phyloP scores from a whole-genome alignment of 345 rosid species.

The Eucalyptus marginata region DNA sequence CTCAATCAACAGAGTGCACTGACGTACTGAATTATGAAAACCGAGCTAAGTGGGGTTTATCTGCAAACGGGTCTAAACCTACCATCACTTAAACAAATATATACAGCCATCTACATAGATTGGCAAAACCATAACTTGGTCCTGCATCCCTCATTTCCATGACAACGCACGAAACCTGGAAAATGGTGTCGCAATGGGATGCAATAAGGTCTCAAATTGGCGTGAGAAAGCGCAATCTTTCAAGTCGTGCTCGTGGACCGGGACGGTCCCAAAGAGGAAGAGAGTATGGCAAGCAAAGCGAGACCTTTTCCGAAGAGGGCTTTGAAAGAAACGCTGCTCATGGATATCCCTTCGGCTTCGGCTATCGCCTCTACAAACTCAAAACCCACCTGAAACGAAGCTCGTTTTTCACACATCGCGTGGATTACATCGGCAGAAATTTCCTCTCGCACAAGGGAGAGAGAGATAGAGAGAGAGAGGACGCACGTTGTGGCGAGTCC shows the following conservation, averaged over 20 bases:
- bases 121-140: background rate
- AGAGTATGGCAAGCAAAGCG: background rate
- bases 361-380: constrained; percentile 84
- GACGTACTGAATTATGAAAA: background rate
- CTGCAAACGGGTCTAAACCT: background rate
- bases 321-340: constrained; percentile 50
- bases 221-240: background rate
- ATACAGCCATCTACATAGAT: background rate
- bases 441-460: background rate
- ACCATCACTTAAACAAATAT: background rate
- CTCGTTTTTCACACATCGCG: background rate
- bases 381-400: constrained; percentile 59
- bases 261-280: background rate
- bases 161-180: background rate
- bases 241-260: background rate
- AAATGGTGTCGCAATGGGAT: background rate
- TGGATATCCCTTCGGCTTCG: constrained; percentile 77
- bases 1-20: background rate
- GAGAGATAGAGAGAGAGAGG: background rate
- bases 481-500: constrained; percentile 81
- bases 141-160: background rate
- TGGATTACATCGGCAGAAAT: background rate
- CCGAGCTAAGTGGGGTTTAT: background rate
- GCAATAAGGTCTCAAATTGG: background rate
- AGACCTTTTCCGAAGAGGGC: constrained; percentile 82